phyloP scores from a whole-genome alignment of 768 basidiomycete genomes.

The Boletus speciosus region DNA sequence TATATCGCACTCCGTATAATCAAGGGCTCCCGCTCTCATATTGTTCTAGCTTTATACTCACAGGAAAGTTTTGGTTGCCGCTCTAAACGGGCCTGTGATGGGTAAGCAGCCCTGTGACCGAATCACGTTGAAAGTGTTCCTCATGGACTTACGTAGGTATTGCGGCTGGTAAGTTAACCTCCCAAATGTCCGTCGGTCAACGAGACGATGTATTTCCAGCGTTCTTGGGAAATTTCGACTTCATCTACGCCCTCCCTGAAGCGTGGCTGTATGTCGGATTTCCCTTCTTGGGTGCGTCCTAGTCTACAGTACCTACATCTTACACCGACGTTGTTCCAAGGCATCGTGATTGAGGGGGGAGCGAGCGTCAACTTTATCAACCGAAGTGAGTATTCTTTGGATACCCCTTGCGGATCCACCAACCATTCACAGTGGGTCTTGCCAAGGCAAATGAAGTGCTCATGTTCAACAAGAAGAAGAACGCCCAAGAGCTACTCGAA shows the following conservation, averaged over 20 bases:
- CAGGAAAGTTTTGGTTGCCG: constrained; percentile 65
- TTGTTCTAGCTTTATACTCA: constrained; percentile 57
- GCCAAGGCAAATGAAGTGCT: constrained; percentile 70
- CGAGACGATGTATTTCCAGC: constrained; percentile 34
- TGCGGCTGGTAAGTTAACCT: constrained; percentile 47
- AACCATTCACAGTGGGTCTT: constrained; percentile 52
- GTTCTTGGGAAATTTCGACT: constrained; percentile 70
- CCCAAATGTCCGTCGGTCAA: neutral
- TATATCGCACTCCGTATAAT: constrained; percentile 28
- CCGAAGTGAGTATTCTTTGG: constrained; percentile 43
- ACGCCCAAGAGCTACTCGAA: constrained; percentile 51
- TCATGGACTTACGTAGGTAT: constrained; percentile 44
- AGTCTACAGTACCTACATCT: neutral
- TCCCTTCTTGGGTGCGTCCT: constrained; percentile 50
- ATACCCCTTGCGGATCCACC: neutral
- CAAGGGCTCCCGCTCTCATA: neutral
- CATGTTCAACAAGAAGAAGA: constrained; percentile 65
- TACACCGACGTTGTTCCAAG: constrained; percentile 30
- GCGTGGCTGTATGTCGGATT: constrained; percentile 67
- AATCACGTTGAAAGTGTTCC: neutral
- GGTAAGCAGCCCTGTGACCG: constrained; percentile 36
- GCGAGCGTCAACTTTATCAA: constrained; percentile 68
- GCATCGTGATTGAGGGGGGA: constrained; percentile 65
- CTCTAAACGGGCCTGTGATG: constrained; percentile 73
- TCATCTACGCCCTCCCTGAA: constrained; percentile 62